Conservation (phyloP, 1,284 basidiomycete species). For the Microbotryomycetes sp. region DNA sequence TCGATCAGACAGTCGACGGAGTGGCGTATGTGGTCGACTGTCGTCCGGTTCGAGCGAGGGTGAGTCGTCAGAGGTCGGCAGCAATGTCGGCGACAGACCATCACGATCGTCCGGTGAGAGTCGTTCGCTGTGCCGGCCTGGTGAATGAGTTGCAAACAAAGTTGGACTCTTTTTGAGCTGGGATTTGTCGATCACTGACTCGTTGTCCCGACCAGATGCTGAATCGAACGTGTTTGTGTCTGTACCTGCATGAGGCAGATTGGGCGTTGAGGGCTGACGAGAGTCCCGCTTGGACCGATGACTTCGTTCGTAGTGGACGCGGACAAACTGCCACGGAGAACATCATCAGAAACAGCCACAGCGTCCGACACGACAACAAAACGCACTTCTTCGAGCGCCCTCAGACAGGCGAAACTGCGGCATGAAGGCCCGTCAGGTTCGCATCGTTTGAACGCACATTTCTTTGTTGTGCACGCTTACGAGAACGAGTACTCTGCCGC, state of each 20-base stretch:
- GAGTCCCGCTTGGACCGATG: conserved; percentile 10
- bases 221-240: background rate
- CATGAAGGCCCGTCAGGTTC: background rate
- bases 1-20: no score
- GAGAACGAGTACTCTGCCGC: conserved; percentile 89
- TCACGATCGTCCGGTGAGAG: no score
- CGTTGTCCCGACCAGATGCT: no score
- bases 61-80: no score
- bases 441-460: background rate
- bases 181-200: no score
- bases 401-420: conserved; percentile 6
- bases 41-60: no score
- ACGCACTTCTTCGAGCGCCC: conserved; percentile 23
- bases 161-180: no score
- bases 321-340: conserved; percentile 3
- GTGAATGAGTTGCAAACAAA: no score
- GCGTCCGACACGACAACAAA: no score
- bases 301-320: conserved; percentile 2
- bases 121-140: no score
- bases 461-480: conserved; percentile 47
- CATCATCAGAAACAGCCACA: background rate
- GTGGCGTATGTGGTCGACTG: no score
- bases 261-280: conserved; percentile 2
- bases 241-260: background rate
- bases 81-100: no score